Evolutionary conservation across 495 filamentous ascomycete genomes (phyloP).

Genomic region (Aspergillus mulundensis): DNA sequence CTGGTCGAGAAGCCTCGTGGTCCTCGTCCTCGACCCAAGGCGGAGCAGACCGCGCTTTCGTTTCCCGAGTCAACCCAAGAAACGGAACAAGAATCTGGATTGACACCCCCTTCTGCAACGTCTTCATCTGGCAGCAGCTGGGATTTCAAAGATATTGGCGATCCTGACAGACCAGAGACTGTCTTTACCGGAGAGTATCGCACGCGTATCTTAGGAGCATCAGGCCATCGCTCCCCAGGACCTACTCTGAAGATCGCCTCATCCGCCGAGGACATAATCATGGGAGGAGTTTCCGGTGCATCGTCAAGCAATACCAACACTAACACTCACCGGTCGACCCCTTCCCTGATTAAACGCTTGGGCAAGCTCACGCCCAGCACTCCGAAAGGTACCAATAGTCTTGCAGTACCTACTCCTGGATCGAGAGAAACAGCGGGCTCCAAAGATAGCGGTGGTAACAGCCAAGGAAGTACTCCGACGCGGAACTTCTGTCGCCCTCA

Average conservation of each 20-base stretch:
- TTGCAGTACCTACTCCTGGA: neutral
- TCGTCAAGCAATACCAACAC: neutral
- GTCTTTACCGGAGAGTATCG: slow-evolving; percentile 25
- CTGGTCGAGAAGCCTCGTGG: slow-evolving; percentile 11
- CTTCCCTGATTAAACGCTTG: neutral
- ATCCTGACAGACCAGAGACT: slow-evolving; percentile 9
- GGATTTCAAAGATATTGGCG: slow-evolving; percentile 9
- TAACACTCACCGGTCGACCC: slow-evolving; percentile 5
- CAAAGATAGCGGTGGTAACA: neutral
- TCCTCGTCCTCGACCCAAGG: slow-evolving; percentile 5
- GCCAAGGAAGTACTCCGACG: neutral
- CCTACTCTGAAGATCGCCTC: slow-evolving; percentile 32
- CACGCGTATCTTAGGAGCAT: neutral
- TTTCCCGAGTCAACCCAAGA: neutral
- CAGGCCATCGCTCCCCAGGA: slow-evolving; percentile 7
- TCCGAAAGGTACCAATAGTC: neutral
- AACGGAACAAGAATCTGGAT: neutral
- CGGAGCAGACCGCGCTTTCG: neutral
- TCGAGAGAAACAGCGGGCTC: neutral
- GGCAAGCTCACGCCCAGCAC: neutral
- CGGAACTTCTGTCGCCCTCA: slow-evolving; percentile 14
- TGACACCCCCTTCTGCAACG: neutral
- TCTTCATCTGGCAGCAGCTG: slow-evolving; percentile 12
- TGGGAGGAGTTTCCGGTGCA: slow-evolving; percentile 19
- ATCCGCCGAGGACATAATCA: slow-evolving; percentile 34